phyloP scores from a whole-genome alignment of 1,284 basidiomycete genomes.

The Flammula alnicola region DNA sequence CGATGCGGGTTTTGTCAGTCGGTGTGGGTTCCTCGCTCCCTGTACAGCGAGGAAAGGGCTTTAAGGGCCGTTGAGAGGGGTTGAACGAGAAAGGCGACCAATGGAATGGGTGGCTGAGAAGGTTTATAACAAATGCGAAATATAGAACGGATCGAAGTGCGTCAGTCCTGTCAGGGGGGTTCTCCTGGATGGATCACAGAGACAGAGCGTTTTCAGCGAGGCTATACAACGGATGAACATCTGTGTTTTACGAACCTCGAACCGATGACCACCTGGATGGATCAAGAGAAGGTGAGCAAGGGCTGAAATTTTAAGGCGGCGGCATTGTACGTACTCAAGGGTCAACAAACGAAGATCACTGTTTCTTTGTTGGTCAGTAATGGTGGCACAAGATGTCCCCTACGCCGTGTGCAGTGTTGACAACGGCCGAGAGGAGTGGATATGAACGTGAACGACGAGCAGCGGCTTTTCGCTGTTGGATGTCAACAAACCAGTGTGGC shows the following conservation, averaged over 20 bases:
- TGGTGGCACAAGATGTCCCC: constrained; percentile 42
- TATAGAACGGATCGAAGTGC: constrained; percentile 20
- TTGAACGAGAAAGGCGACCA: constrained; percentile 25
- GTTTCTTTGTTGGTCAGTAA: constrained; percentile 77
- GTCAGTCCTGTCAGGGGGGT: constrained; percentile 71
- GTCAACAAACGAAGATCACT: constrained; percentile 81
- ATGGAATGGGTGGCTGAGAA: constrained; percentile 18
- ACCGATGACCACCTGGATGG: constrained; percentile 75
- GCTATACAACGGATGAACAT: constrained; percentile 21
- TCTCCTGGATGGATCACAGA: constrained; percentile 54
- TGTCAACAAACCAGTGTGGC: constrained; percentile 14
- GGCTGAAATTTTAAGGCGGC: constrained; percentile 23
- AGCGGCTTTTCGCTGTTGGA: constrained; percentile 17
- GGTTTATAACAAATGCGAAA: constrained; percentile 19
- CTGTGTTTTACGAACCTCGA: constrained; percentile 55
- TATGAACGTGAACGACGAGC: constrained; percentile 8
- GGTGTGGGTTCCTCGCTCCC: constrained; percentile 68
- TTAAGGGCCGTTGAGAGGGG: constrained; percentile 42
- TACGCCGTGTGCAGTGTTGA: constrained; percentile 18
- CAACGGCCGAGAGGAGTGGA: constrained; percentile 17
- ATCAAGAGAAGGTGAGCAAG: constrained; percentile 24
- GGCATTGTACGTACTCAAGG: constrained; percentile 61
- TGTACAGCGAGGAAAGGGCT: constrained; percentile 66
- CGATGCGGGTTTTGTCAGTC: constrained; percentile 55
- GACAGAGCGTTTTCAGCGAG: constrained; percentile 13